Evolutionary conservation across 768 basidiomycete genomes (phyloP), one percentile per base, ranked within the genome.

Genomic region (Mycena belliarum): DNA sequence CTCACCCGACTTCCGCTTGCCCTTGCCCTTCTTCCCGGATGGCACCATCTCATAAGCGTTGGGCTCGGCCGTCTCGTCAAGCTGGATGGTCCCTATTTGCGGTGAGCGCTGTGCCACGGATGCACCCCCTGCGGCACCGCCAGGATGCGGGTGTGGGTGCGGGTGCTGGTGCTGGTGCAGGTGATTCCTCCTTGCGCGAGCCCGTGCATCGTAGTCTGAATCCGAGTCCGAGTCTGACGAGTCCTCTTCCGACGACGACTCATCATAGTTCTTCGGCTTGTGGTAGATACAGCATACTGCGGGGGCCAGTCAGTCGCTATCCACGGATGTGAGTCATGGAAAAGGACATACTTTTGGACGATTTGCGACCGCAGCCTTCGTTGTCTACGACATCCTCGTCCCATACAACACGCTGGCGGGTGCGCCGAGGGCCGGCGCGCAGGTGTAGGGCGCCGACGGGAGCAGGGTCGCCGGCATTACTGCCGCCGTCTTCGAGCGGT

Each of bases 241-340:
- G 12, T 65, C 62, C 42, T 82, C 79, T 40, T 82, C 82, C 32
- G 85, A 85, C 32, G 85, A 85, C 0, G 92, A 93, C 67, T 94
- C 92, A 72, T 93, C 92, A 60, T 92, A 94, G 48, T 68, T 74
- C 54, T 82, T 80, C 1, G 89, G 88, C 68, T 88, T 90, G 69
- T 94, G 92, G 68, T 95, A 96, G 67, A 98, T 96, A 71, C 95
- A 98, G 70, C 95, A 98, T 48, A 97, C 95, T 98, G 61, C 29
- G 29, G 12, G n/a, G 38, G n/a, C 24, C 45, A 15, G 44, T 11
- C 40, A 58, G 29, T 32, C 28, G 25, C 14, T 37, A 25, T 38
- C 23, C 4, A 25, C 9, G 33, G 50, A 4, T 28, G 24, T 6
- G 38, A 24, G n/a, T 24, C 20, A 26, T 32, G 33, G 14, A 15